Evolutionary conservation across 2,329 filamentous ascomycete species (phyloP), one percentile per base, ranked within the genome.

Genomic region (Aureobasidium sp.): DNA sequence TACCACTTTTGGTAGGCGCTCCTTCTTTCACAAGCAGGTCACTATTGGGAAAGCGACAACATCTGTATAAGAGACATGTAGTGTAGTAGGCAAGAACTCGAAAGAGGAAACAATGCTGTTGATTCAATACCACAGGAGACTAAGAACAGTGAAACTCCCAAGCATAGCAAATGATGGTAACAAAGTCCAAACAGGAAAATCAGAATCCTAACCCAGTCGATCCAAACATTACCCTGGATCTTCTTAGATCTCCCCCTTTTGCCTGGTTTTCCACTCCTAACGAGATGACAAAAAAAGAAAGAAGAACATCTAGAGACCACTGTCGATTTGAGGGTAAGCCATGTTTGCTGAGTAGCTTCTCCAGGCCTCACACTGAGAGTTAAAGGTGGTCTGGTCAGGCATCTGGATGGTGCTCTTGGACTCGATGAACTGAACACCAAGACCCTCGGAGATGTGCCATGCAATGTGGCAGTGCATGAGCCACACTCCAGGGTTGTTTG

Each of bases 361-460:
- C 71, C 73, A 77, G 21, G 70, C 69, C 25, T 66, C 65, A 60
- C 71, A 73, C 5, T 69, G 69, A 15, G 68, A 66, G 13, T 69
- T 66, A 57, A 72, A 66, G 25, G 66, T 66, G 3, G 61, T 64
- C 11, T 66, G 66, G 29, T 67, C 66, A 3, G 71, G 71, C n/a
- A 70, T 61, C 0, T 42, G 59, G 55, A 77, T 74, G 53, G 70
- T 63, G 27, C 68, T 67, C 61, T 70, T 68, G 37, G 74, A 67
- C 67, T 81, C 83, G 10, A 84, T 65, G 66, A 84, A 83, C 68
- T 84, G 79, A 37, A 83, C 71, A 7, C 75, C 77, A 21, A 87
- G 74, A 34, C 83, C 84, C 74, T 83, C 81, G 68, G 78, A 78
- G 25, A 85, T 79, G 67, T 87, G 84, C 83, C 81, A 85, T 66